Conservation (phyloP, 1,284 basidiomycete genomes). For the Malassezia brasiliensis region DNA sequence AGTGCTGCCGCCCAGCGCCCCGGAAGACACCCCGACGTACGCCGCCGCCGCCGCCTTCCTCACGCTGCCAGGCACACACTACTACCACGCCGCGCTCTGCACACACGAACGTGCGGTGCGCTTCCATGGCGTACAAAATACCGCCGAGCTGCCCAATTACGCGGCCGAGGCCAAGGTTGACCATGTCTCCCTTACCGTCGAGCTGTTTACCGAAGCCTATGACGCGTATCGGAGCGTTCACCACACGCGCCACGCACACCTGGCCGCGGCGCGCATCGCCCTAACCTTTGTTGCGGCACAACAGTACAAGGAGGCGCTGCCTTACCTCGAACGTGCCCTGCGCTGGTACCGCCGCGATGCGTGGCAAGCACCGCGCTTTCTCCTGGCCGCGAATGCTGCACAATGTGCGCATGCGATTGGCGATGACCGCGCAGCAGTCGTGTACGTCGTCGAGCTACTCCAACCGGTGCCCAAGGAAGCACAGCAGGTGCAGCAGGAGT, state of each 20-base stretch:
- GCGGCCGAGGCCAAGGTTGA: background rate
- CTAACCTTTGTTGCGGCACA: conserved; percentile 22
- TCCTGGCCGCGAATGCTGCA: background rate
- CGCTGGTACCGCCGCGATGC: conserved; percentile 21
- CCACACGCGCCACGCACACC: conserved; percentile 19
- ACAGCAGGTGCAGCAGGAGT: background rate
- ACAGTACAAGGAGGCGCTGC: conserved; percentile 26
- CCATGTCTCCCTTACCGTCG: conserved; percentile 20
- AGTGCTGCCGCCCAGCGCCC: background rate
- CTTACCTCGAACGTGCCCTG: conserved; percentile 34
- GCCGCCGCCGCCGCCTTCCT: background rate
- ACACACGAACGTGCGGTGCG: conserved; percentile 25
- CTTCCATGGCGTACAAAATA: background rate
- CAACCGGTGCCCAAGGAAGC: background rate
- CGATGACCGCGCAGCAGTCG: background rate
- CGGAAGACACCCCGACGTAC: background rate
- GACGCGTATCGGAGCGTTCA: conserved; percentile 24
- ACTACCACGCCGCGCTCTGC: conserved; percentile 37
- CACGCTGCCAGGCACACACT: conserved; percentile 18
- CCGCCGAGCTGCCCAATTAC: conserved; percentile 2
- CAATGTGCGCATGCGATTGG: background rate
- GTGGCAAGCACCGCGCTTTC: background rate
- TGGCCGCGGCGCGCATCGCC: conserved; percentile 30
- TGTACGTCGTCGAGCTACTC: background rate
- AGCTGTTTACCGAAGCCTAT: conserved; percentile 29